phyloP scores from a whole-genome alignment of 495 filamentous ascomycete genomes.

The Penicillium mononematosum region DNA sequence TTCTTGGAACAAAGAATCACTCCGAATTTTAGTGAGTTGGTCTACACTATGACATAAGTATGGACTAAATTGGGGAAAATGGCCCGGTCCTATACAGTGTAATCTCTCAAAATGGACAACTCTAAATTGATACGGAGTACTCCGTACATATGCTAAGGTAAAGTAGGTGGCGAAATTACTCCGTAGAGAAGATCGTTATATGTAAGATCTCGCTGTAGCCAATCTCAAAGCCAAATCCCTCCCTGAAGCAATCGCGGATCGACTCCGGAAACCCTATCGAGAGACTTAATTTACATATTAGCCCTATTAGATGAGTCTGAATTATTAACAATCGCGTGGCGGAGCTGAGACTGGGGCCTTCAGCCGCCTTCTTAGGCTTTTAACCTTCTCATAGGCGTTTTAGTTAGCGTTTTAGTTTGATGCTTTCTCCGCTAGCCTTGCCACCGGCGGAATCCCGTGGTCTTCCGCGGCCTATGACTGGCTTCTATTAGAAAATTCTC shows the following conservation, averaged over 20 bases:
- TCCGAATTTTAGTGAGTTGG: not conserved
- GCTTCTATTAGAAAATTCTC: constrained; percentile 23
- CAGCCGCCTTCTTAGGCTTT: not conserved
- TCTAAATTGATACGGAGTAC: too few species aligned
- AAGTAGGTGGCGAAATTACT: too few species aligned
- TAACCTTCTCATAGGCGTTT: not conserved
- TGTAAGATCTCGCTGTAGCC: too few species aligned
- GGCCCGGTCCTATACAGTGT: too few species aligned
- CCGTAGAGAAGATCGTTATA: too few species aligned
- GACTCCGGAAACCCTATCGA: not conserved
- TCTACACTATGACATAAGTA: not conserved
- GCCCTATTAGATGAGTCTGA: not conserved
- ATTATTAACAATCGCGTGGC: constrained; percentile 14
- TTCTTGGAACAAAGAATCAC: not conserved
- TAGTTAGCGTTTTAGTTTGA: not conserved
- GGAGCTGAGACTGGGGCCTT: constrained; percentile 20
- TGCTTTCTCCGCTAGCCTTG: constrained; percentile 3
- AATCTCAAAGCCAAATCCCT: too few species aligned
- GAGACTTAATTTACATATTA: not conserved
- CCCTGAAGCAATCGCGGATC: not conserved
- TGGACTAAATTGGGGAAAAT: not conserved
- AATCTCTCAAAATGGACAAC: too few species aligned
- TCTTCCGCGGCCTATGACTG: not conserved
- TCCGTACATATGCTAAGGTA: too few species aligned
- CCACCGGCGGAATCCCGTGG: constrained; percentile 1